Evolutionary conservation across 148 eudicot genomes (phyloP), one percentile per base, ranked within the genome.

Genomic region (Nepenthes mirabilis): DNA sequence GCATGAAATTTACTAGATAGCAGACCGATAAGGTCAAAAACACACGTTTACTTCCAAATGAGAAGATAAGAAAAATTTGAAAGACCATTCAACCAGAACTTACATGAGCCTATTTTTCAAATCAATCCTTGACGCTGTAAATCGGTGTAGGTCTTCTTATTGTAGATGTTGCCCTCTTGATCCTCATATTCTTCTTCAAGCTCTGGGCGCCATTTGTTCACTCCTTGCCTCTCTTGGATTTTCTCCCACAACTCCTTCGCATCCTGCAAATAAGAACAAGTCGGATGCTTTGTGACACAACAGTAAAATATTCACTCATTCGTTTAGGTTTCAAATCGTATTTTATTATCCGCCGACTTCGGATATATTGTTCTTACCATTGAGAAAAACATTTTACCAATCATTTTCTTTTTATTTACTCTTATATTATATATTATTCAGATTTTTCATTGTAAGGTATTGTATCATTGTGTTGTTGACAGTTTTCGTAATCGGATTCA

Each of bases 111-210:
- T 40, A 40, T 8, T 40, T 40, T 66, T 70, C 65, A 91, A 3
- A 91, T 82, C 76, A 91, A 75, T 14, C 98, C 98, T 65, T 91
- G 98, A 57, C 98, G 93, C 61, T 88, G 96, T 32, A 91, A 78
- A 80, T 91, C 98, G 12, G 94, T 75, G 55, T 73, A 91, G 0
- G 98, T 85, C 77, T 91, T 91, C 84, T 86, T 91, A 70, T 85
- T 88, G 62, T 91, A 88, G 23, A 91, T 88, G 74, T 88, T 91
- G 33, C 98, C 98, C 77, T 91, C 98, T 66, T 70, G 77, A 53
- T 88, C 96, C 77, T 91, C 98, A 36, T 88, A 88, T 61, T 91
- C 96, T 69, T 91, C 98, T 75, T 91, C 98, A 45, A 91, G 88
- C 8, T 91, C 98, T 1, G 98, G 96, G 14, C 96, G 86, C 98